Evolutionary conservation across 768 basidiomycete species (phyloP), one percentile per base, ranked within the genome.

Genomic region (Russula brevipes): DNA sequence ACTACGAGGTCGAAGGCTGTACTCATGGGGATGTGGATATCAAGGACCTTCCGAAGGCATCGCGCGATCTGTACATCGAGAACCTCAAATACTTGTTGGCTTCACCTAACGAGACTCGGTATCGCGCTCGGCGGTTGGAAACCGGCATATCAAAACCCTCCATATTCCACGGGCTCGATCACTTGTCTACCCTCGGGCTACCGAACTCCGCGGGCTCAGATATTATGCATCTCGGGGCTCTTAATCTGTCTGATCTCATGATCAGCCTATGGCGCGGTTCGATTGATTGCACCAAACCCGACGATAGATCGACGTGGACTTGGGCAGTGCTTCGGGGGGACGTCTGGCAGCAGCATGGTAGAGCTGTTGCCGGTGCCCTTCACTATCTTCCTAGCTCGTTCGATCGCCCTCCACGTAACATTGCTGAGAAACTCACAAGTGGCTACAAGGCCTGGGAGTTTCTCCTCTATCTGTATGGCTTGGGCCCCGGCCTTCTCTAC

Each of bases 401-500:
- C 30, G 38, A 24, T 2, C 12, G 11, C 33, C 41, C 54, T 2
- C 80, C 78, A 2, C 73, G 76, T 0, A 77, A 81, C 60, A 70
- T 70, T 17, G 76, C 77, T 0, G 69, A 75, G 46, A 80, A 80
- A 60, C 73, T 80, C 58, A 64, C 72, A 3, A 72, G 69, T 35
- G 72, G 73, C 0, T 75, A 74, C 65, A 75, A 75, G 46, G 73
- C 73, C 3, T 69, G 66, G 59, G 73, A 74, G 49, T 73, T 57
- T 44, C 64, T 66, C 0, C 41, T 57, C 0, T 73, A 71, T 51
- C 41, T 74, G 5, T 72, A 57, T 47, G 68, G 66, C 11, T 53
- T 70, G 3, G 65, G 66, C 1, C 75, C 74, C 0, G 72, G 56
- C 0, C 50, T 76, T 1, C 59, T 76, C 1, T 66, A 67, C 36